Evolutionary conservation across 306 rosid species (phyloP), one percentile per base, ranked within the genome.

Genomic region (Rosa rugosa): DNA sequence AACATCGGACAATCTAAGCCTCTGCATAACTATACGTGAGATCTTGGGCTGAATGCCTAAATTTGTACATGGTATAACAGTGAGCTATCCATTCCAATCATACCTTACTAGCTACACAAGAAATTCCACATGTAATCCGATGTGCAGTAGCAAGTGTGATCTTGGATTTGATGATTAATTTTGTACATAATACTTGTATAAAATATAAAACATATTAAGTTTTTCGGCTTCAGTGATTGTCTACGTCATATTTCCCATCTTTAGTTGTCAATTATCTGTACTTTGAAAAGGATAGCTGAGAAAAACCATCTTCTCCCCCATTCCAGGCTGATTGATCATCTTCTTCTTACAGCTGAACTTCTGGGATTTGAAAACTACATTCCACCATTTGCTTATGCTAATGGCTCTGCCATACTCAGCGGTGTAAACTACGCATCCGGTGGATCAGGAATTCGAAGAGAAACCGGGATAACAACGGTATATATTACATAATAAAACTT

Each of bases 361-460:
- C 53, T 94, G 83, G 97, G 97, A 40, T 92, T 92, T 22, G 74
- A 80, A 4, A 1, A 36, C 20, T 84, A 34, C 56, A 93, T 93
- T 38, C 90, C 88, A 8, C 89, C 97, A 17, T 90, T 75, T 79
- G 80, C 81, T 69, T 80, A 77, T 66, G 77, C 80, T 0, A 23
- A 3, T 0, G 85, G 46, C 72, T 6, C 49, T 1, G 71, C 81
- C 25, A 84, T 88, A 69, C 51, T 80, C 16, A 3, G 51, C 60
- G 97, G 98, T 18, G 91, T 88, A 31, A 93, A 93, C 66, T 91
- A 93, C 70, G 98, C 98, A 57, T 93, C 98, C 0, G 98, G 92
- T 2, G 46, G 76, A 31, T 80, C 94, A 1, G 97, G 98, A 17
- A 89, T 93, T 68, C 84, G 80, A 49, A 7, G 8, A 0, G 90